Base-by-base conservation (phyloP, 495 filamentous ascomycete genomes). In the Staphylotrichum tortipilum region DNA sequence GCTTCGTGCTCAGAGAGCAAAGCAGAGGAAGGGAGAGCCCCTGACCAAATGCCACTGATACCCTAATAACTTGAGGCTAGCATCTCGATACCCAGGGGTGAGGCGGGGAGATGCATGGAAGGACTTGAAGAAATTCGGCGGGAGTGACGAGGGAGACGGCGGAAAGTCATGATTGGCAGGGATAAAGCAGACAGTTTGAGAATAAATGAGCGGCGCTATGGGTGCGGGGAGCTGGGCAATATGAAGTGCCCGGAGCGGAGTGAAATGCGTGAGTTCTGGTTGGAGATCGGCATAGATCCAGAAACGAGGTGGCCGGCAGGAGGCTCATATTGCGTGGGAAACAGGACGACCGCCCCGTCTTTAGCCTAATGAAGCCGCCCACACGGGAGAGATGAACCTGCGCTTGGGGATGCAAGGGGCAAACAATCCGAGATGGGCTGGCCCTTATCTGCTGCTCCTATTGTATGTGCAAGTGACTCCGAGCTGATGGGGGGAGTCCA, bases 131-230 rank as follows among this genome's bases (percentile, higher is more conserved):
- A 17, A 49, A 51, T 33, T 44, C 40, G 40, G 35, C 24, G 53
- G 52, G 33, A 9, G 33, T 39, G 33, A 14, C 51, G 45, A 40
- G 44, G 45, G 18, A 31, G 47, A 52, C 4, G 30, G 48, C 52
- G 33, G 43, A 14, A 36, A 11, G 33, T 30, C 10, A 41, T 63
- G 60, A 63, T 63, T 63, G 60, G 60, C 51, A 47, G 58, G 43
- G 60, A 2, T 58, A 63, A 60, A 60, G 53, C 43, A 39, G 37
- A 14, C 53, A 53, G 44, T 33, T 34, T 55, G 19, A 26, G 8
- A 33, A 53, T 59, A 62, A 29, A 62, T 62, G 53, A 51, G 33
- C 15, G 28, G 29, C n/a, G 21, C 9, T 38, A 44, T 42, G 22
- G 43, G 48, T 44, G 48, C 43, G 49, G 59, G 49, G 55, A 34